phyloP scores from a whole-genome alignment of 2,329 filamentous ascomycete species.

The Xylogone sp. region DNA sequence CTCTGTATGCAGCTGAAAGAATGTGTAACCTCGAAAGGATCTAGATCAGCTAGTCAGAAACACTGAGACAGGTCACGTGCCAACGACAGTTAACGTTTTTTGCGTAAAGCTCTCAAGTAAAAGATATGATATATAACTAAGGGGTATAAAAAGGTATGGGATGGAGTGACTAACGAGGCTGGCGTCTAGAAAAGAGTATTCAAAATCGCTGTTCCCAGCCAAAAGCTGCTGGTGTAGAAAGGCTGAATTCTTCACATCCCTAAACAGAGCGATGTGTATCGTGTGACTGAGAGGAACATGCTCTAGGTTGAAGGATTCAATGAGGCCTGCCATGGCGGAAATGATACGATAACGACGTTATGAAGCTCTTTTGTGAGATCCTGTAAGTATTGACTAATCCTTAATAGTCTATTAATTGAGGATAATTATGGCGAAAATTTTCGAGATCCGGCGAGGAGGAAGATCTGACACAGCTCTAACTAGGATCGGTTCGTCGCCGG shows the following conservation, averaged over 20 bases:
- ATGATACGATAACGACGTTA: not conserved
- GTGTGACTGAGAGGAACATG: constrained; percentile 67
- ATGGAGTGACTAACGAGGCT: constrained; percentile 53
- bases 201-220: constrained; percentile 77
- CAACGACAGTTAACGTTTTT: too few species aligned
- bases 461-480: too few species aligned
- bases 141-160: too few species aligned
- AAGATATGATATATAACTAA: too few species aligned
- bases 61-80: too few species aligned
- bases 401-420: too few species aligned
- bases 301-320: constrained; percentile 66
- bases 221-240: constrained; percentile 82
- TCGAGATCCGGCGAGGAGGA: too few species aligned
- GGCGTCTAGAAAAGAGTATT: constrained; percentile 93
- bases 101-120: too few species aligned
- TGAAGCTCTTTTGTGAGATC: constrained; percentile 1
- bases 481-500: too few species aligned
- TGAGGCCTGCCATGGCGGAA: constrained; percentile 36
- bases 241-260: constrained; percentile 69
- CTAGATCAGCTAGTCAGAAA: constrained; percentile 22
- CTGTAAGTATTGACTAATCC: not conserved
- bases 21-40: constrained; percentile 45
- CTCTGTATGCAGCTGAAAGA: constrained; percentile 44
- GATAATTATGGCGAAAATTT: too few species aligned
- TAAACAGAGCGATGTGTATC: constrained; percentile 73